Conservation (phyloP, 2,329 filamentous ascomycete species). For the Pyrenophora teres region DNA sequence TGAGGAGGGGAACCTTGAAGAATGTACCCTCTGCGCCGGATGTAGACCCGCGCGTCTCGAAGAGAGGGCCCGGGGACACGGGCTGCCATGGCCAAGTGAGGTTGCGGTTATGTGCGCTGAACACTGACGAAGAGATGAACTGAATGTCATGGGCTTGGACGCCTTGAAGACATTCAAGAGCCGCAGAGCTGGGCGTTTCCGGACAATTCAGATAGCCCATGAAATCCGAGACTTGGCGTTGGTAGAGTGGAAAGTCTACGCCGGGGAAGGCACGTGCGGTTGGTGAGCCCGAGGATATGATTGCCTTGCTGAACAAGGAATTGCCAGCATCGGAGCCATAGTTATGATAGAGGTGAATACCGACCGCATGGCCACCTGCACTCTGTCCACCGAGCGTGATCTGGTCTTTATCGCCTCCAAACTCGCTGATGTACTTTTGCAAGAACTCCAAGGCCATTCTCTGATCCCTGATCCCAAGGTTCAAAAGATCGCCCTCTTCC, state of each 20-base stretch:
- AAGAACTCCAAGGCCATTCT: constrained; percentile 46
- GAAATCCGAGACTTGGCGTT: constrained; percentile 36
- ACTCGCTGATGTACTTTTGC: constrained; percentile 45
- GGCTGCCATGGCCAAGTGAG: constrained; percentile 58
- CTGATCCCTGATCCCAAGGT: constrained; percentile 41
- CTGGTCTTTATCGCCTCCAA: constrained; percentile 47
- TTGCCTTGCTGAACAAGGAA: constrained; percentile 40
- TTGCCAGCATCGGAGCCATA: constrained; percentile 39
- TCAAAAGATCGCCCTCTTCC: constrained; percentile 41
- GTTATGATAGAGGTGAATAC: constrained; percentile 45
- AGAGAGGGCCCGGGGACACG: constrained; percentile 51
- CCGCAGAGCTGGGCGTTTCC: constrained; percentile 29
- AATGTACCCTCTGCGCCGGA: constrained; percentile 44
- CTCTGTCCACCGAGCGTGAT: constrained; percentile 51
- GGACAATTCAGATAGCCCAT: constrained; percentile 39
- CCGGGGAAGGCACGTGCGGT: constrained; percentile 44
- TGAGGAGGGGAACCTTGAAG: constrained; percentile 40
- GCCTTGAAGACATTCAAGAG: constrained; percentile 48
- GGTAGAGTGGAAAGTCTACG: constrained; percentile 38
- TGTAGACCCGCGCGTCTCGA: constrained; percentile 54
- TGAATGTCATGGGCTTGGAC: constrained; percentile 48
- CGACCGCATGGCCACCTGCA: constrained; percentile 47
- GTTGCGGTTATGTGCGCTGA: constrained; percentile 45
- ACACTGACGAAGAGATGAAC: constrained; percentile 48
- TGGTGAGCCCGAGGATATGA: constrained; percentile 42